Evolutionary conservation across 179 eudicot genomes (phyloP), one percentile per base, ranked within the genome.

Genomic region (Gypsophila paniculata): DNA sequence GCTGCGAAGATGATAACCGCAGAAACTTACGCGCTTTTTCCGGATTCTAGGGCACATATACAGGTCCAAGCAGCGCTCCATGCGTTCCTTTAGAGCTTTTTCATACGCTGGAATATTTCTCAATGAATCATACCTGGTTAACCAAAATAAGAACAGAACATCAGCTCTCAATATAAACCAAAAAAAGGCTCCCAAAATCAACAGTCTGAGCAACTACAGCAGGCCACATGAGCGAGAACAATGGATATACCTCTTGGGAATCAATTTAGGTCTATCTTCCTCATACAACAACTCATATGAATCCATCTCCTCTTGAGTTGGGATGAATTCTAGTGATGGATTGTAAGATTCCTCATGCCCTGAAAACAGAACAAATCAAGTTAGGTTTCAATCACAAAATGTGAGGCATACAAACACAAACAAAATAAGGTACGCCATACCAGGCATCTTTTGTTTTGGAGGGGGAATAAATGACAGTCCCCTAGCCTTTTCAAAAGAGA

Each of bases 311-410:
- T 95, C 99, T 81, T 88, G 89, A 49, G 96, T 79, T 65, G 99
- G 99, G 72, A 95, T 87, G 76, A 83, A 92, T 73, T 95, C 98
- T 61, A 79, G 44, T 51, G 96, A 90, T 57, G 99, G 98, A 76
- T 92, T 95, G 73, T 88, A 89, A 52, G 99, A 85, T 82, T 90
- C 98, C 83, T 86, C 98, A 38, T 95, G 99, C 42, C 97, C 98
- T 95, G 74, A 65, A 82, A 71, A 25, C 32, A 76, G 15, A 52
- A 32, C 59, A 38, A 8, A 48, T 10, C 38, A 65, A 1, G 17
- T 52, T 61, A 34, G 25, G 39, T 64, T 25, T 17, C 38, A 54
- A 44, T 18, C 8, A 14, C 1, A 58, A 46, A 17, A 19, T 25
- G 12, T 53, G 62, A 10, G 49, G 17, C 13, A 42, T 19, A 38